A percentile compares a stretch with the other conserved stretches of the same genome.
phyloP scores from a whole-genome alignment of 768 basidiomycete species.

The Rhodocollybia butyracea region DNA sequence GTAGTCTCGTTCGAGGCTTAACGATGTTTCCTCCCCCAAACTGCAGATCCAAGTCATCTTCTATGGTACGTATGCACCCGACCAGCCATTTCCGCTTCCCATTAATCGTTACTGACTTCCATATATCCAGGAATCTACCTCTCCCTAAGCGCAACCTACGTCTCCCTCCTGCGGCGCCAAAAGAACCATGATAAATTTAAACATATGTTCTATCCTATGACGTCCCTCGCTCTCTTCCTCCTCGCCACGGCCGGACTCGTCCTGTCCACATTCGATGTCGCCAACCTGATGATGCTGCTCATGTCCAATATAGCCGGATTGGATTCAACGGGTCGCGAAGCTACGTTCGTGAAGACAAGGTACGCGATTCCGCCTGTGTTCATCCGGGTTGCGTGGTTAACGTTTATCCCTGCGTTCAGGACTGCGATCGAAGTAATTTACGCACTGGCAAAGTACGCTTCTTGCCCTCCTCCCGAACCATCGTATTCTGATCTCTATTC shows the following conservation, averaged over 20 bases:
- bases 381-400: background rate
- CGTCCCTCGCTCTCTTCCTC: background rate
- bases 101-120: background rate
- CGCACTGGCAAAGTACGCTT: background rate
- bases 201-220: background rate
- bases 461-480: background rate
- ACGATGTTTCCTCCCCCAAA: background rate
- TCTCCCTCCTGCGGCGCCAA: background rate
- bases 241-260: background rate
- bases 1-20: background rate
- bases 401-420: background rate
- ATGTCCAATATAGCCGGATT: background rate
- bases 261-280: background rate
- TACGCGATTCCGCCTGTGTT: background rate
- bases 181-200: background rate
- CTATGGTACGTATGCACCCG: background rate
- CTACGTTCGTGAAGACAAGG: background rate
- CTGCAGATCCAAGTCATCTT: slow-evolving; percentile 5
- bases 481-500: background rate
- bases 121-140: background rate
- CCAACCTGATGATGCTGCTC: background rate
- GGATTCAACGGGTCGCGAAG: background rate
- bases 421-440: slow-evolving; percentile 3
- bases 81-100: background rate
- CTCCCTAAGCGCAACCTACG: background rate